Conservation (phyloP, 164 flowering plant species). For the Chloranthus sessilifolius region DNA sequence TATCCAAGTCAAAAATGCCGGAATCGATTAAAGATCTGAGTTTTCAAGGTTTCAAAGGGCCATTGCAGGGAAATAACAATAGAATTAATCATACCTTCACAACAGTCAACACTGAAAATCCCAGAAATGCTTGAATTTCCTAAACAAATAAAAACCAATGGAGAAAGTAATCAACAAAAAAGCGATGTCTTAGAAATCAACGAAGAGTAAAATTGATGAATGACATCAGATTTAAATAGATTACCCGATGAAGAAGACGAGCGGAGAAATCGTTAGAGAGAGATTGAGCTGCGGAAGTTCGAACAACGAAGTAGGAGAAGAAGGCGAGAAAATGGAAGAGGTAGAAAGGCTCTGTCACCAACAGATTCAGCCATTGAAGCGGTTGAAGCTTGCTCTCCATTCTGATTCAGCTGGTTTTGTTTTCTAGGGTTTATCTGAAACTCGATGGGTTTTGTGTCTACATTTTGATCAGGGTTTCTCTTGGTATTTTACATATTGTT, state of each 20-base stretch:
- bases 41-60: too few relatives aligned
- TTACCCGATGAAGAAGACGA: constrained; percentile 61
- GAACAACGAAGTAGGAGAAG: constrained; percentile 74
- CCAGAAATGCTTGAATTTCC: constrained; percentile 80
- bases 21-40: too few relatives aligned
- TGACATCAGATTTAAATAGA: not conserved
- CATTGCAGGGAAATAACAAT: too few relatives aligned
- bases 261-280: constrained; percentile 41
- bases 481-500: too few relatives aligned
- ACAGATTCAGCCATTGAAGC: constrained; percentile 39
- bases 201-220: not conserved
- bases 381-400: constrained; percentile 31
- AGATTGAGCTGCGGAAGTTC: constrained; percentile 41
- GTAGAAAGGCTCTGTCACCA: constrained; percentile 71
- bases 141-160: constrained; percentile 16
- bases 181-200: not conserved
- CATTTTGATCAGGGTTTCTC: too few relatives aligned
- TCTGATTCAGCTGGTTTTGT: too few relatives aligned
- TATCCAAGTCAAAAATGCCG: too few relatives aligned
- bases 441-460: too few relatives aligned
- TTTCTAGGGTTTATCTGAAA: too few relatives aligned
- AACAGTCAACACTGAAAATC: constrained; percentile 35
- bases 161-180: not conserved
- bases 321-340: constrained; percentile 58
- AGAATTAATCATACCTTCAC: constrained; percentile 52